phyloP scores from a whole-genome alignment of 306 rosid species.

The Malus sylvestris region DNA sequence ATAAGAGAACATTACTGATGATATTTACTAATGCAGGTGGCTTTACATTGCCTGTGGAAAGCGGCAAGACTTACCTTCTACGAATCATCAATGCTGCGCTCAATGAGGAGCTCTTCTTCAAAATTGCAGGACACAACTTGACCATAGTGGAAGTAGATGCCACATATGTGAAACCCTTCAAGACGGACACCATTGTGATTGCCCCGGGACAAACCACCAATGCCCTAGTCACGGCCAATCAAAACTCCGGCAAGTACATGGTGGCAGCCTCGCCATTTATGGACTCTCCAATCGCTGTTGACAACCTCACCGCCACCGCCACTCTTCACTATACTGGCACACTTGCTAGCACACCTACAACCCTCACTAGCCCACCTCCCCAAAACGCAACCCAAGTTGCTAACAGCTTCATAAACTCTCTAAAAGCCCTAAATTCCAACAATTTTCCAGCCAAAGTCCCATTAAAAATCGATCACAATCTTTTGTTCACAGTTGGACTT shows the following conservation, averaged over 20 bases:
- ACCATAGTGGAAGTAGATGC: conserved; percentile 86
- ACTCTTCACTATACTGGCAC: conserved; percentile 54
- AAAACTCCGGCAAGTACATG: conserved; percentile 58
- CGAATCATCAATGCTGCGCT: conserved; percentile 94
- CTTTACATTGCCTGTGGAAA: conserved; percentile 46
- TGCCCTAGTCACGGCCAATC: conserved; percentile 46
- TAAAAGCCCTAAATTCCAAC: conserved; percentile 61
- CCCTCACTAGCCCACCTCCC: conserved; percentile 59
- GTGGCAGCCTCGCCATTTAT: conserved; percentile 67
- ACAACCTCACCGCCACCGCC: conserved; percentile 63
- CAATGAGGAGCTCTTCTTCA: conserved; percentile 93
- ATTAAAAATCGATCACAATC: conserved; percentile 44
- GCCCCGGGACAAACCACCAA: conserved; percentile 96
- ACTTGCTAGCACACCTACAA: conserved; percentile 33
- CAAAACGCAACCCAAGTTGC: conserved; percentile 64
- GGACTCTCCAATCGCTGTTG: conserved; percentile 62
- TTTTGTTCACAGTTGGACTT: conserved; percentile 56
- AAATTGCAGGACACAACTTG: conserved; percentile 73
- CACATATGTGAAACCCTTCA: conserved; percentile 66
- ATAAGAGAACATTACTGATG: background rate
- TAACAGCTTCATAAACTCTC: conserved; percentile 37
- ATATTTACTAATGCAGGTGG: conserved; percentile 30
- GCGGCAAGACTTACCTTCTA: conserved; percentile 55
- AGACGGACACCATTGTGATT: conserved; percentile 54
- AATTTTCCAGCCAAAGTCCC: conserved; percentile 72